Percentiles rank a stretch among this genome's conserved stretches.
Evolutionary conservation across 805 yeast species (phyloP).

Genomic region (Wickerhamiella musiphila): DNA sequence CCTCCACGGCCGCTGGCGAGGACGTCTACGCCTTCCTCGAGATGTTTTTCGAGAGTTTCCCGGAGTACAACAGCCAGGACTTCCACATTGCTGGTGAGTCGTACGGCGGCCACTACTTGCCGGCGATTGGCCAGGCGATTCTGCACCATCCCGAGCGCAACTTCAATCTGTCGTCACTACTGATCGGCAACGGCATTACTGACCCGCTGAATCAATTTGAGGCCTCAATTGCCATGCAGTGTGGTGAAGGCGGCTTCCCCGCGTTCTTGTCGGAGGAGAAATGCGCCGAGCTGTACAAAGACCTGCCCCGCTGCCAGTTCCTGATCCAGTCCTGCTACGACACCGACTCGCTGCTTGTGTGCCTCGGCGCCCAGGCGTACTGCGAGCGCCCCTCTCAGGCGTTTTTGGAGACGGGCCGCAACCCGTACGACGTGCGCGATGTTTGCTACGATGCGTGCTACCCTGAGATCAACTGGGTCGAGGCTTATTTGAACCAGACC

Average conservation of each 20-base stretch:
- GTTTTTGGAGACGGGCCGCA: slow-evolving; percentile 68
- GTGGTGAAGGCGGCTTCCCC: slow-evolving; percentile 74
- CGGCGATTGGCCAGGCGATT: slow-evolving; percentile 54
- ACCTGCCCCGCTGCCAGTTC: slow-evolving; percentile 61
- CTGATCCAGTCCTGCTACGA: slow-evolving; percentile 67
- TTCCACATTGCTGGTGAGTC: slow-evolving; percentile 94
- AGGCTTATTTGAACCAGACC: slow-evolving; percentile 57
- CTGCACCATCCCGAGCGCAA: slow-evolving; percentile 40
- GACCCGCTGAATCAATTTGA: slow-evolving; percentile 70
- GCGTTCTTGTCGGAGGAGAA: slow-evolving; percentile 62
- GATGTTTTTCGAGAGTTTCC: slow-evolving; percentile 75
- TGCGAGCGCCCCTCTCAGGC: slow-evolving; percentile 65
- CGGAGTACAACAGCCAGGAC: slow-evolving; percentile 40
- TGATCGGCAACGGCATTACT: slow-evolving; percentile 89
- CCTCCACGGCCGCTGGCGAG: slow-evolving; percentile 49
- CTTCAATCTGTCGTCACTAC: slow-evolving; percentile 58
- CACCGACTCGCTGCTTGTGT: slow-evolving; percentile 56
- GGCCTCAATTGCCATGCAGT: slow-evolving; percentile 85
- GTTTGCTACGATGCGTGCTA: slow-evolving; percentile 64
- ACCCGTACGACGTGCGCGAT: slow-evolving; percentile 79
- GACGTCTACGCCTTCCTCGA: slow-evolving; percentile 81
- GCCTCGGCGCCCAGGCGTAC: slow-evolving; percentile 82
- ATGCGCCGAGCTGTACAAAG: slow-evolving; percentile 50
- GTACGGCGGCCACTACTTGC: slow-evolving; percentile 90
- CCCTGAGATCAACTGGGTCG: slow-evolving; percentile 58